Evolutionary conservation across 352 stramenopile genomes (phyloP).

Genomic region (Phytophthora ohioensis): DNA sequence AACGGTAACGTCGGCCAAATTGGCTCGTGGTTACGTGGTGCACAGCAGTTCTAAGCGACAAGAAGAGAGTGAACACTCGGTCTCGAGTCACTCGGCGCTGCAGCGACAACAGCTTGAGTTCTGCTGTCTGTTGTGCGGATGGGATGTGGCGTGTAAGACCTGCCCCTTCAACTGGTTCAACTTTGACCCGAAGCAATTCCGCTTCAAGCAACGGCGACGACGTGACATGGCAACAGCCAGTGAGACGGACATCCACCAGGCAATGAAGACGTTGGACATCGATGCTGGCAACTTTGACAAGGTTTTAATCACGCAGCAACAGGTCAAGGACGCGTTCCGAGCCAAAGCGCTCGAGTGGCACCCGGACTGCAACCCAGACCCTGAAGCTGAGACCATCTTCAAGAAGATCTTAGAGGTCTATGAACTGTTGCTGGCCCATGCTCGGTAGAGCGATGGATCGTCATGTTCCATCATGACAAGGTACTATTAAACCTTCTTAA

Average conservation of each 20-base stretch:
- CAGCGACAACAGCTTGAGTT: conserved; percentile 69
- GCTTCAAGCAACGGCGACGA: conserved; percentile 14
- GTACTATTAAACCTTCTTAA: background rate
- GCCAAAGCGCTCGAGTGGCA: conserved; percentile 90
- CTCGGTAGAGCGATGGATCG: conserved; percentile 1
- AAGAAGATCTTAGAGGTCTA: conserved; percentile 90
- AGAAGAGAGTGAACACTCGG: conserved; percentile 3
- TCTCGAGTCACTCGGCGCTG: conserved; percentile 46
- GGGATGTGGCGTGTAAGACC: conserved; percentile 64
- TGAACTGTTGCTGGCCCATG: conserved; percentile 69
- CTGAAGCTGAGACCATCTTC: conserved; percentile 85
- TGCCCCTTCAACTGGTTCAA: conserved; percentile 77
- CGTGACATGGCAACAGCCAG: conserved; percentile 10
- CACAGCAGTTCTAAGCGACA: conserved; percentile 2
- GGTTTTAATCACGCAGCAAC: conserved; percentile 19
- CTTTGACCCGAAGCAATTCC: conserved; percentile 63
- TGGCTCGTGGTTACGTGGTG: background rate
- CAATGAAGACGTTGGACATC: conserved; percentile 39
- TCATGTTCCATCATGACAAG: background rate
- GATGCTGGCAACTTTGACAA: conserved; percentile 1
- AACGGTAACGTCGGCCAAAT: conserved; percentile 11
- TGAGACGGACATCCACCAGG: conserved; percentile 28
- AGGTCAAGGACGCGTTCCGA: conserved; percentile 71
- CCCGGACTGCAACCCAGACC: conserved; percentile 91
- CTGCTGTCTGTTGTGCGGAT: conserved; percentile 75